Base-by-base conservation (phyloP, 768 basidiomycete species). In the Lactifluus volemus region DNA sequence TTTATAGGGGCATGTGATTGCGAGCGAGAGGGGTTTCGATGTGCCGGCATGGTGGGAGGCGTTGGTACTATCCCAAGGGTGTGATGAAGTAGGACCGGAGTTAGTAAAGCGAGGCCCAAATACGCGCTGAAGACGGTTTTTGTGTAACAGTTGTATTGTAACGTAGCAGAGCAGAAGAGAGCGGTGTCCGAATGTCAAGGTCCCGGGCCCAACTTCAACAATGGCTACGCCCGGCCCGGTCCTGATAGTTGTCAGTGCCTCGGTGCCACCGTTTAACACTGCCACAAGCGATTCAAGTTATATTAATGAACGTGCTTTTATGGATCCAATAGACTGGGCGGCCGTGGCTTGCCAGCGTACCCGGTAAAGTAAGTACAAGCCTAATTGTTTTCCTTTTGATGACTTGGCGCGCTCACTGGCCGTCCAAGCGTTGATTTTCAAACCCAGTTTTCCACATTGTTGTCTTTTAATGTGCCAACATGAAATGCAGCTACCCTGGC, bases 1-100 rank as follows among this genome's bases (percentile, higher is more conserved):
- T 32, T 58, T 58, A 39, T 58, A 54, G 3, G 56, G 2, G 4
- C 47, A 17, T 48, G 19, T 39, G 52, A 3, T 21, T 53, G 61
- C 5, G 56, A 19, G 32, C 56, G 61, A 53, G 56, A 58, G 1
- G 61, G 15, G 45, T 32, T 52, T 21, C 61, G 61, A 36, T 53
- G 47, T 34, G 57, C 51, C 21, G 61, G 61, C 61, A 63, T 62
- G 32, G 42, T 49, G 21, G 9, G 47, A 11, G 4, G 15, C 14
- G 32, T 39, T 17, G 44, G 38, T 53, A 7, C 9, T 15, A 21
- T 30, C 52, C n/a, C 49, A 44, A 32, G 14, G 60, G 49, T 3
- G 15, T 12, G 41, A 42, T 17, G 3, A 30, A n/a, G 38, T 10
- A 55, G 39, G 32, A 34, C 32, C 32, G 32, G 32, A n/a, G 42